Conservation (phyloP, 495 filamentous ascomycete genomes). For the Halenospora varia region DNA sequence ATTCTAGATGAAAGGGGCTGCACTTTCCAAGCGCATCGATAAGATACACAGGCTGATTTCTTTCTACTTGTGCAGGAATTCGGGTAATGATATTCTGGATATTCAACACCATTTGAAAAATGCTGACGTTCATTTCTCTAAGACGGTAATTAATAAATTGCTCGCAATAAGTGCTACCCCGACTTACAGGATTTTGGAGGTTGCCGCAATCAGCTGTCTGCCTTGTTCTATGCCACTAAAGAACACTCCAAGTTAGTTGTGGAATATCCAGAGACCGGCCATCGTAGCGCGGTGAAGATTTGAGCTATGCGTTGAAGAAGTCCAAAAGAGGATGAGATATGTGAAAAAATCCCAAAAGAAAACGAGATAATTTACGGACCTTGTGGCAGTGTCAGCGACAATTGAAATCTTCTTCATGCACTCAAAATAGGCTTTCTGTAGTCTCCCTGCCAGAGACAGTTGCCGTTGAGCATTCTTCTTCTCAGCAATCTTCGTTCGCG, state of each 20-base stretch:
- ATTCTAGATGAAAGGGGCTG: constrained; percentile 28
- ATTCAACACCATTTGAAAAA: constrained; percentile 24
- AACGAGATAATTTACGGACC: too few relatives aligned
- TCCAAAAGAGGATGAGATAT: too few relatives aligned
- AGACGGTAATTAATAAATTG: background rate
- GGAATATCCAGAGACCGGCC: background rate
- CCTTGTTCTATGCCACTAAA: background rate
- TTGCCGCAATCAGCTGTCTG: background rate
- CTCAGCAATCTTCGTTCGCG: background rate
- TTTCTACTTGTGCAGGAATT: constrained; percentile 28
- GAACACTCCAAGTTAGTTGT: background rate
- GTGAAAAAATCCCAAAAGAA: too few relatives aligned
- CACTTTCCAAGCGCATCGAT: constrained; percentile 26
- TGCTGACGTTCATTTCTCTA: constrained; percentile 20
- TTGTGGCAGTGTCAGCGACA: constrained; percentile 11
- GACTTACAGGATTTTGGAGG: background rate
- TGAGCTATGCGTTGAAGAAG: too few relatives aligned
- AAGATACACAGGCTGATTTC: constrained; percentile 30
- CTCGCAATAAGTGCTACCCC: background rate
- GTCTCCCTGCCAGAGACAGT: constrained; percentile 9
- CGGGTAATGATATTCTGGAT: constrained; percentile 23
- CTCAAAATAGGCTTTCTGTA: constrained; percentile 14
- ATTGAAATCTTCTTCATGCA: constrained; percentile 15
- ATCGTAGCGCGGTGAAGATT: too few relatives aligned
- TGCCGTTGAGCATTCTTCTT: constrained; percentile 5